A percentile compares a stretch with the other conserved stretches of the same genome.
Evolutionary conservation across 2,329 filamentous ascomycete species (phyloP).

Genomic region (Aspergillus cejpii): DNA sequence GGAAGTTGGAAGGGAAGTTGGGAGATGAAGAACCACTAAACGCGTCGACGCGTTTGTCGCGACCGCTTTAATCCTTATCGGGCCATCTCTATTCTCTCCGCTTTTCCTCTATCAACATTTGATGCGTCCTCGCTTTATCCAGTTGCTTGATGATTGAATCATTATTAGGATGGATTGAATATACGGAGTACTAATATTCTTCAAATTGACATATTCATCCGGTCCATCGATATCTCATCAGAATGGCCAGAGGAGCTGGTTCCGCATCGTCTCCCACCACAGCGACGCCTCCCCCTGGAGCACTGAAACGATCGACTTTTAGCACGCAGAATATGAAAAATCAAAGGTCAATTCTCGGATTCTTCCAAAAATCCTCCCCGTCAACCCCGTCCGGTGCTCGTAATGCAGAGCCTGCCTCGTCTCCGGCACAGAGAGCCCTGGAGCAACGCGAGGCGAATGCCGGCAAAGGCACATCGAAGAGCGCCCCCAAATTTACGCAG

Average conservation of each 20-base stretch:
- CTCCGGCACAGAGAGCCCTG: slow-evolving; percentile 31
- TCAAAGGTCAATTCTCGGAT: slow-evolving; percentile 68
- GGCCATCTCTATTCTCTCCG: slow-evolving; percentile 14
- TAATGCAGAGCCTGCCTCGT: slow-evolving; percentile 32
- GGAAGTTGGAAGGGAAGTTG: no score
- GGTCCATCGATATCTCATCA: slow-evolving; percentile 5
- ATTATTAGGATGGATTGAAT: not conserved
- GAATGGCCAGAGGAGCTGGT: slow-evolving; percentile 36
- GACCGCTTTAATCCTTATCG: slow-evolving; percentile 21
- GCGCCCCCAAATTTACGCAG: slow-evolving; percentile 39
- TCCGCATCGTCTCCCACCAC: slow-evolving; percentile 31
- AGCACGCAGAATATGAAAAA: slow-evolving; percentile 49
- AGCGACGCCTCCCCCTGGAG: slow-evolving; percentile 32
- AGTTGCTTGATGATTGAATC: not conserved
- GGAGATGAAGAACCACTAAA: slow-evolving; percentile 26
- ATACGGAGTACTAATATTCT: not conserved
- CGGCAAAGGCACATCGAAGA: slow-evolving; percentile 38
- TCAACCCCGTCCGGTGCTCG: slow-evolving; percentile 36
- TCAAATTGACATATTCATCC: not conserved
- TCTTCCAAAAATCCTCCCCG: slow-evolving; percentile 60
- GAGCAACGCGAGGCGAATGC: slow-evolving; percentile 23
- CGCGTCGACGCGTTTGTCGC: slow-evolving; percentile 34
- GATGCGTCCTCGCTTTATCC: not conserved
- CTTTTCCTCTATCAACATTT: slow-evolving; percentile 1
- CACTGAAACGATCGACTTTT: slow-evolving; percentile 38